phyloP scores from a whole-genome alignment of 345 rosid species.

The Lepidium didymum region DNA sequence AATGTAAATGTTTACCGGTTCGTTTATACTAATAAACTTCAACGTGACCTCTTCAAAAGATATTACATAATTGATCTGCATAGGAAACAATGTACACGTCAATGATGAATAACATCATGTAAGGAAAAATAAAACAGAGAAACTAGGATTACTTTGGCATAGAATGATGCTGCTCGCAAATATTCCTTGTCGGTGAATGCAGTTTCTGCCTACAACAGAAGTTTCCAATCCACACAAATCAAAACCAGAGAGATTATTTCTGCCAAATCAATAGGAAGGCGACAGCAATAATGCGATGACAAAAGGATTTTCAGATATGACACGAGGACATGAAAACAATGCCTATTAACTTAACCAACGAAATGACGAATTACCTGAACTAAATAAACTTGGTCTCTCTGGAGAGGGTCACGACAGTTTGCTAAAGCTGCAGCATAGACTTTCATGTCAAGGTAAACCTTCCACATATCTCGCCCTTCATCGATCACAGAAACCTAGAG shows the following conservation, averaged over 20 bases:
- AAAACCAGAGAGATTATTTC: constrained; percentile 11
- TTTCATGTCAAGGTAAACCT: constrained; percentile 90
- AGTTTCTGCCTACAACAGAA: constrained; percentile 80
- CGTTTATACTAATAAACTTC: constrained; percentile 78
- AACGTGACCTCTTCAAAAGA: constrained; percentile 96
- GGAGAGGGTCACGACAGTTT: constrained; percentile 81
- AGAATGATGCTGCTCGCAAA: constrained; percentile 90
- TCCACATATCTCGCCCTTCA: constrained; percentile 99
- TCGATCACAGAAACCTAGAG: constrained; percentile 87
- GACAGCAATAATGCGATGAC: neutral
- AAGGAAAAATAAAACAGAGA: constrained; percentile 7
- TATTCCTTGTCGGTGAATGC: constrained; percentile 83
- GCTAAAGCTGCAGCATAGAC: constrained; percentile 94
- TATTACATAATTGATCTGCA: constrained; percentile 75
- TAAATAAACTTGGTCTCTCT: constrained; percentile 93
- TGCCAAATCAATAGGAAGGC: neutral
- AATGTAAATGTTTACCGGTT: constrained; percentile 49
- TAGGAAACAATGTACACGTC: constrained; percentile 19
- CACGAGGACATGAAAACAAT: constrained; percentile 1
- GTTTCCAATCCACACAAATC: constrained; percentile 25
- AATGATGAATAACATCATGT: constrained; percentile 6
- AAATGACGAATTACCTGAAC: constrained; percentile 61
- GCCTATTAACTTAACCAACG: neutral
- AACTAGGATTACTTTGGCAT: constrained; percentile 62
- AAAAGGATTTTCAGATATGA: neutral